Evolutionary conservation across 805 yeast genomes (phyloP).

Genomic region (Candida khao-thaluensis): DNA sequence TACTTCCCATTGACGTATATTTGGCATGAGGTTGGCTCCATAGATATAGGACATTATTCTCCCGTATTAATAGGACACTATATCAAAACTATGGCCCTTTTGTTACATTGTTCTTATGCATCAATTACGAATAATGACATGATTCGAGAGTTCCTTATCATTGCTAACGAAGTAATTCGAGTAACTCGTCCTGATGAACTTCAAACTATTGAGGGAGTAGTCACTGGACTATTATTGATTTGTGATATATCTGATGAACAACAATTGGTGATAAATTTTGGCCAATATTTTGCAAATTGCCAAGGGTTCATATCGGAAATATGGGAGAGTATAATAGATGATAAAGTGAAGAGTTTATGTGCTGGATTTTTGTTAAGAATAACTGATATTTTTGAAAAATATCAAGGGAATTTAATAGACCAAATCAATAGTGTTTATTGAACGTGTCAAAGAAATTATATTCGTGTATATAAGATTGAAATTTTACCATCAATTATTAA

Average conservation of each 20-base stretch:
- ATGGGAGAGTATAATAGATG: slow-evolving; percentile 40
- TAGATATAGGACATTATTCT: slow-evolving; percentile 53
- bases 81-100: slow-evolving; percentile 54
- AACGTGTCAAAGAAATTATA: no score
- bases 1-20: slow-evolving; percentile 55
- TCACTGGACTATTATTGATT: slow-evolving; percentile 36
- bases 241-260: slow-evolving; percentile 34
- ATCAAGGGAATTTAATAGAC: slow-evolving; percentile 31
- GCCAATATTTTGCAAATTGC: slow-evolving; percentile 19
- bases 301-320: slow-evolving; percentile 27
- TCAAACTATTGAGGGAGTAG: slow-evolving; percentile 37
- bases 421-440: slow-evolving; percentile 28
- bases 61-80: slow-evolving; percentile 56
- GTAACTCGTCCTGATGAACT: slow-evolving; percentile 25
- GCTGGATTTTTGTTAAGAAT: slow-evolving; percentile 40
- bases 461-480: no score
- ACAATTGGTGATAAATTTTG: slow-evolving; percentile 21
- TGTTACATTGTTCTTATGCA: slow-evolving; percentile 59
- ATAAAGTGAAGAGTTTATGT: slow-evolving; percentile 34
- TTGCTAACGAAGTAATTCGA: slow-evolving; percentile 27
- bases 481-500: no score
- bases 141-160: slow-evolving; percentile 50
- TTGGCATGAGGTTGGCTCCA: slow-evolving; percentile 51
- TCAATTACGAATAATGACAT: slow-evolving; percentile 51
- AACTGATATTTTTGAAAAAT: slow-evolving; percentile 21